Evolutionary conservation across 768 basidiomycete genomes (phyloP), one percentile per base, ranked within the genome.

Genomic region (Rhizopogon vinicolor): DNA sequence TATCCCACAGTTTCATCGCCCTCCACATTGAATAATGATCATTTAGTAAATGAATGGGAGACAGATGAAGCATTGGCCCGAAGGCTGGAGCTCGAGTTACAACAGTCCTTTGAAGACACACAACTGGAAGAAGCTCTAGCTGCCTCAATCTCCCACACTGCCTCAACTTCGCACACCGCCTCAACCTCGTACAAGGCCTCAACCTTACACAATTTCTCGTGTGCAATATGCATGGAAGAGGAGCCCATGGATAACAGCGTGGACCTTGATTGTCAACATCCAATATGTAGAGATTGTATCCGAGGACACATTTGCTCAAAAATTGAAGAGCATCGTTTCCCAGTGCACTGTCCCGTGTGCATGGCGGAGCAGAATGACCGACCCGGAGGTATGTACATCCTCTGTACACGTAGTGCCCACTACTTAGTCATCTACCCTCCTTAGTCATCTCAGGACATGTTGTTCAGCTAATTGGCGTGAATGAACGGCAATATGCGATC

Each of bases 301-400:
- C 69, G 64, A 53, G 58, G 56, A 4, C 77, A 80, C 51, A 67
- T 79, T 12, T 60, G 59, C 31, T 69, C 75, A 5, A 79, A 78
- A 64, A 71, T 87, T n/a, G 69, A 72, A 18, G 81, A 83, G 39
- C 75, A 75, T 51, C 75, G 75, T 9, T 86, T 78, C 45, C 86
- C 86, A 3, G 79, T 88, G 25, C 62, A 78, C 9, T 88, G 86
- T 65, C 87, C 86, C 1, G 61, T 77, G 33, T 89, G 87, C 56
- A 66, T 71, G 13, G 64, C 72, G 12, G 63, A 68, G 29, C 61
- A 57, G 7, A 55, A 64, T 13, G 53, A 58, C 7, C 14, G 33
- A 16, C 70, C 70, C 16, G 66, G 67, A 44, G 69, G 76, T 75
- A 46, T 39, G 41, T 35, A 3, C 12, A 35, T 12, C 12, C 5